Percentiles rank a stretch among this genome's conserved stretches.
phyloP scores from a whole-genome alignment of 164 flowering plant species.

The Kalanchoe fedtschenkoi region DNA sequence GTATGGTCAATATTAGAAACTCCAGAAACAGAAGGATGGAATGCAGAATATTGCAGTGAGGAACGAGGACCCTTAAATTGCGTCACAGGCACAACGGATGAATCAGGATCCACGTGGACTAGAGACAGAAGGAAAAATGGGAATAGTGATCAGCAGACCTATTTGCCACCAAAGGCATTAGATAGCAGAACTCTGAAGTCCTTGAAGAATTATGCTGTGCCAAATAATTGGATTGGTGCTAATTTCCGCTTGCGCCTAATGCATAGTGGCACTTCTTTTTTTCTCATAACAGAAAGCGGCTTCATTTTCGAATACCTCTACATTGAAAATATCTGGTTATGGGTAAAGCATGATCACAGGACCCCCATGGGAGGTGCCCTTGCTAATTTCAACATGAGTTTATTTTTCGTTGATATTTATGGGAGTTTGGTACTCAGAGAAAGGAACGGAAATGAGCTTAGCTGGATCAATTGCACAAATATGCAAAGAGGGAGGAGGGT shows the following conservation, averaged over 20 bases:
- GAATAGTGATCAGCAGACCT: conserved; percentile 26
- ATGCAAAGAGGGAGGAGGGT: conserved; percentile 59
- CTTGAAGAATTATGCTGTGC: conserved; percentile 19
- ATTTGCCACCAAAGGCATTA: conserved; percentile 27
- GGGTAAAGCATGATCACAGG: conserved; percentile 66
- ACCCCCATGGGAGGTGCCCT: conserved; percentile 50
- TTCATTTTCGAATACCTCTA: conserved; percentile 50
- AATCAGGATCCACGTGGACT: conserved; percentile 25
- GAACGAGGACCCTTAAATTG: conserved; percentile 73
- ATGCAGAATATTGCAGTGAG: conserved; percentile 74
- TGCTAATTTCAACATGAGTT: conserved; percentile 72
- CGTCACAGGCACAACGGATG: conserved; percentile 59
- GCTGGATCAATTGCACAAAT: conserved; percentile 75
- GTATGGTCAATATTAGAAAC: conserved; percentile 71
- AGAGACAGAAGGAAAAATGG: conserved; percentile 36
- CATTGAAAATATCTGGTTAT: conserved; percentile 54
- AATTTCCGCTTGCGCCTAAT: conserved; percentile 49
- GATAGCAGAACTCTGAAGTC: conserved; percentile 13
- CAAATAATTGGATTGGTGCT: conserved; percentile 19
- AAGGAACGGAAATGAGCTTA: conserved; percentile 38
- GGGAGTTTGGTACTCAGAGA: conserved; percentile 64
- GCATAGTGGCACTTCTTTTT: conserved; percentile 59
- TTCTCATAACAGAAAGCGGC: conserved; percentile 47
- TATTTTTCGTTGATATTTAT: conserved; percentile 48
- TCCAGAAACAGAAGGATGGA: conserved; percentile 94